These are phyloP conservation scores for Lentinus brumalis DNA, from an alignment of 768 basidiomycete species.

Conservation along the genomic window DNA sequence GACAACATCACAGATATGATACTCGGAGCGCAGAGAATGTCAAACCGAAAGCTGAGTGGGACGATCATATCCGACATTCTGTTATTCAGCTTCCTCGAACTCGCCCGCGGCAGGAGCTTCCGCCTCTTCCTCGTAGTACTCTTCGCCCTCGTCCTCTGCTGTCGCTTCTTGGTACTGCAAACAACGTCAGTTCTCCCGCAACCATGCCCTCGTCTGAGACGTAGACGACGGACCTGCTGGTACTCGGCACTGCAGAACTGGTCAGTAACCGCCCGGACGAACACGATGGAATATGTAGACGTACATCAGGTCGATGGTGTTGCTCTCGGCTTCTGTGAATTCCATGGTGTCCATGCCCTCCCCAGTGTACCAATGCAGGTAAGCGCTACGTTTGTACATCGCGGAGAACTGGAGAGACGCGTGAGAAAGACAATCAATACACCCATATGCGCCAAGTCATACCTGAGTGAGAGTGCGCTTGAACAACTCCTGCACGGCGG, in stretches of 20 bases:
- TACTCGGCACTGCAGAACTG: slow-evolving; percentile 72
- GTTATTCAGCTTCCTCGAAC: neutral
- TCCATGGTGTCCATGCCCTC: slow-evolving; percentile 92
- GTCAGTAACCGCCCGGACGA: slow-evolving; percentile 14
- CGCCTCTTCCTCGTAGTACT: slow-evolving; percentile 25
- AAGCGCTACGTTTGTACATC: slow-evolving; percentile 86
- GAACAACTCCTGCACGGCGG: slow-evolving; percentile 85
- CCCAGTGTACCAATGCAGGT: slow-evolving; percentile 88
- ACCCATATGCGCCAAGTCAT: slow-evolving; percentile 9
- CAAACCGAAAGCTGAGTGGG: neutral
- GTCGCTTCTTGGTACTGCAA: slow-evolving; percentile 63
- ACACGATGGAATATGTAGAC: slow-evolving; percentile 30
- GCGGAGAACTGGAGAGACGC: slow-evolving; percentile 54
- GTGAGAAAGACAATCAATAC: neutral
- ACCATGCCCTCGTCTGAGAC: too few species aligned
- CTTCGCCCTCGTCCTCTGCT: slow-evolving; percentile 45
- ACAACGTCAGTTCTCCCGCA: too few species aligned
- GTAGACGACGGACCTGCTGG: slow-evolving; percentile 60
- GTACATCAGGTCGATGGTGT: slow-evolving; percentile 77
- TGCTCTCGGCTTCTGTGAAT: slow-evolving; percentile 88
- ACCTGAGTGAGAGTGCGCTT: slow-evolving; percentile 69
- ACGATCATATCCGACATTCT: neutral
- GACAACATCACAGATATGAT: neutral
- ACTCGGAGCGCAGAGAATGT: neutral
- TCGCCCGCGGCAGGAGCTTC: neutral